These are phyloP conservation scores for Boletales sp. DNA, from an alignment of 768 basidiomycete species.

Conservation along the genomic window DNA sequence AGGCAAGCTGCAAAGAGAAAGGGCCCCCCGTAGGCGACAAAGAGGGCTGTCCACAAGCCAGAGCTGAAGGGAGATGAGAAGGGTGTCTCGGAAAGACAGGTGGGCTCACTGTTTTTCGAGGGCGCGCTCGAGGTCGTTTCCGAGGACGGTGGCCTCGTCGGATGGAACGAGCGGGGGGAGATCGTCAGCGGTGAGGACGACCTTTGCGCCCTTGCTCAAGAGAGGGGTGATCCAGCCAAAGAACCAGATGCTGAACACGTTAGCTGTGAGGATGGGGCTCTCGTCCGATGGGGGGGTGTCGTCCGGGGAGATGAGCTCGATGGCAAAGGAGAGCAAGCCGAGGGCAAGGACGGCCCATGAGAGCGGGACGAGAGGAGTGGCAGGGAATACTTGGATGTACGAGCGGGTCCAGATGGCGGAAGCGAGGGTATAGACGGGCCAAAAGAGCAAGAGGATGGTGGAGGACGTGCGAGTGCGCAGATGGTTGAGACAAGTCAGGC, in stretches of 20 bases:
- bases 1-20: conserved; percentile 59
- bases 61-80: conserved; percentile 36
- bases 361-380: conserved; percentile 38
- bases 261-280: conserved; percentile 71
- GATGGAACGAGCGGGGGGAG: conserved; percentile 66
- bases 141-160: conserved; percentile 72
- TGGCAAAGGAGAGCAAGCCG: conserved; percentile 50
- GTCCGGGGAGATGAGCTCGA: conserved; percentile 74
- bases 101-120: conserved; percentile 61
- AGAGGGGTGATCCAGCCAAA: conserved; percentile 87
- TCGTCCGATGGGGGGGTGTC: conserved; percentile 46
- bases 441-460: conserved; percentile 72
- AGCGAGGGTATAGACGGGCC: conserved; percentile 60
- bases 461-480: conserved; percentile 68
- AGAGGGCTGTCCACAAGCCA: conserved; percentile 69
- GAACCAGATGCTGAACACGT: conserved; percentile 77
- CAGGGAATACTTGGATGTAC: conserved; percentile 29
- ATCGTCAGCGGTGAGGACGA: conserved; percentile 81
- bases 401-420: conserved; percentile 63
- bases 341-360: conserved; percentile 42
- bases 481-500: conserved; percentile 67
- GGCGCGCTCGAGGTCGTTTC: conserved; percentile 53
- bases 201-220: conserved; percentile 61
- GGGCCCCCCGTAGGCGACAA: conserved; percentile 73
- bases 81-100: background rate